Percentiles rank a stretch among this genome's conserved stretches.
Evolutionary conservation across 2,329 filamentous ascomycete species (phyloP).

Genomic region (Immersiporthe knoxdaviesiana): DNA sequence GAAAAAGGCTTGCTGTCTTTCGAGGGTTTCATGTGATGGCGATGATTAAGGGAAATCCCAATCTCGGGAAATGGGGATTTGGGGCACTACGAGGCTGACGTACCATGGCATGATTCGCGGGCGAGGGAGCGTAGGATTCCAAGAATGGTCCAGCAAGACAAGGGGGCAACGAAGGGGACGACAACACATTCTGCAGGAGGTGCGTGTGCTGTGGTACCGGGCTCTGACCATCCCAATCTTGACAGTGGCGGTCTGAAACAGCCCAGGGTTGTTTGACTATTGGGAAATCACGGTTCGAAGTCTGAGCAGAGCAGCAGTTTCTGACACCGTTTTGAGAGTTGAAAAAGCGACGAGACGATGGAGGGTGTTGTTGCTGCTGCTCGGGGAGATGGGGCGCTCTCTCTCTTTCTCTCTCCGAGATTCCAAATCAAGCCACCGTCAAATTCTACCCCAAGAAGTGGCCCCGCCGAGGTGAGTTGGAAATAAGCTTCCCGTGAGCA

Average conservation of each 20-base stretch:
- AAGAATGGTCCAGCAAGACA: background rate
- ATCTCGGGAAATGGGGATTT: background rate
- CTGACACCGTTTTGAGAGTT: background rate
- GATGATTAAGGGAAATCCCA: background rate
- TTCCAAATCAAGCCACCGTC: background rate
- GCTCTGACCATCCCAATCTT: conserved; percentile 1
- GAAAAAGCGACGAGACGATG: too few species aligned
- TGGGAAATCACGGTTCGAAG: background rate
- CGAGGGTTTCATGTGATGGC: background rate
- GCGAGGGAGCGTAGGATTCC: background rate
- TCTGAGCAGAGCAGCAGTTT: background rate
- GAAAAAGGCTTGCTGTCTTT: background rate
- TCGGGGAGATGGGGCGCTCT: background rate
- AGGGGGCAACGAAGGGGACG: background rate
- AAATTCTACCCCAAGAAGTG: background rate
- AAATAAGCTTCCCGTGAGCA: conserved; percentile 7
- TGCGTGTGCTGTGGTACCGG: background rate
- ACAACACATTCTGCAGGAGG: background rate
- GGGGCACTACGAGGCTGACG: background rate
- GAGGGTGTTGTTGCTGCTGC: too few species aligned
- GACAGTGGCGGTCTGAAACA: conserved; percentile 3
- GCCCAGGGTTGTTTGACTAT: background rate
- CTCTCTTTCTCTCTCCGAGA: too few species aligned
- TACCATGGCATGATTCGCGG: background rate
- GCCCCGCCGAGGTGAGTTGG: conserved; percentile 5